These are phyloP conservation scores for Penicillium fimorum DNA, from an alignment of 495 filamentous ascomycete species.

Conservation along the genomic window DNA sequence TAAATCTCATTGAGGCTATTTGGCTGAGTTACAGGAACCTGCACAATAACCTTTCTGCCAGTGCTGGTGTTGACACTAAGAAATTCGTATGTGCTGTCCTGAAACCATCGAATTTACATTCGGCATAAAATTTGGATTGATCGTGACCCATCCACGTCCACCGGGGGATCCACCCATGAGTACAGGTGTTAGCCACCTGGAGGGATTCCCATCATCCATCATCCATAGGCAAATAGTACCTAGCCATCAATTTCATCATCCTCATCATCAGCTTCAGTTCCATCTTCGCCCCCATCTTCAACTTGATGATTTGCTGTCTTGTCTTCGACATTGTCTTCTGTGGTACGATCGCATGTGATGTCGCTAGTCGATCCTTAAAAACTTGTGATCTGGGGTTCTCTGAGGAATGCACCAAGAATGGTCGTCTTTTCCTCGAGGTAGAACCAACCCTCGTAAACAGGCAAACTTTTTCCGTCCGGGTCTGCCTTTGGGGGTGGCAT, in stretches of 20 bases:
- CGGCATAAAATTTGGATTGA: neutral
- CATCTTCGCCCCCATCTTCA: neutral
- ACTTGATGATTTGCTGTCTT: neutral
- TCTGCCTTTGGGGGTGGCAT: slow-evolving; percentile 20
- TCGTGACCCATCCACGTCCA: neutral
- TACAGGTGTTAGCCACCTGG: neutral
- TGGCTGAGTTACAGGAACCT: too few species aligned
- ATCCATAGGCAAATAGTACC: neutral
- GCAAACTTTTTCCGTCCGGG: slow-evolving; percentile 25
- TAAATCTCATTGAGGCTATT: too few species aligned
- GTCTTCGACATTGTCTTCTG: neutral
- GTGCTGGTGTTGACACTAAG: too few species aligned
- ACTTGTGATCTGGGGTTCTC: neutral
- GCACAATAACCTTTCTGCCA: too few species aligned
- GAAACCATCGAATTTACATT: neutral
- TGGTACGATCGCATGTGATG: neutral
- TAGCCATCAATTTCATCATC: neutral
- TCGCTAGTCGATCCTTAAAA: neutral
- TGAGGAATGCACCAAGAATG: slow-evolving; percentile 28
- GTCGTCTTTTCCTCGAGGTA: slow-evolving; percentile 19
- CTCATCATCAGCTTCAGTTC: neutral
- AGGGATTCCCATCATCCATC: neutral
- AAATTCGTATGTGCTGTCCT: neutral
- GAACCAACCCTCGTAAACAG: slow-evolving; percentile 37
- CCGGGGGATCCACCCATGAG: neutral